A percentile compares a stretch with the other conserved stretches of the same genome.
phyloP scores from a whole-genome alignment of 2,329 filamentous ascomycete species.

The Colletotrichum theobromicola region DNA sequence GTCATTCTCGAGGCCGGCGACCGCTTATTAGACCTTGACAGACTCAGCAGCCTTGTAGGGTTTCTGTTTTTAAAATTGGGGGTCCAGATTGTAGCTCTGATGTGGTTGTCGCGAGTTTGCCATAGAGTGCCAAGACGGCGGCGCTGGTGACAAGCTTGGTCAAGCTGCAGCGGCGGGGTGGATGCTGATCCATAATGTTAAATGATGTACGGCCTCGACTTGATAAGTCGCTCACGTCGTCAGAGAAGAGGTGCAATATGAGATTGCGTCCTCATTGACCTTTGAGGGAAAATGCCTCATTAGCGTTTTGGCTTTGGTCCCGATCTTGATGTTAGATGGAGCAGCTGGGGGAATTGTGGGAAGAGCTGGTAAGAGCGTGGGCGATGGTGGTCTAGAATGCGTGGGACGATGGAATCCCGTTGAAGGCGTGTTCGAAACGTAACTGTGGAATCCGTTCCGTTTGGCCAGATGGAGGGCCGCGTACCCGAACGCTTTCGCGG shows the following conservation, averaged over 20 bases:
- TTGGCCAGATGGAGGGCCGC: not conserved
- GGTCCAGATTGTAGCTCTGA: conserved; percentile 1
- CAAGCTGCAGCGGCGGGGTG: not conserved
- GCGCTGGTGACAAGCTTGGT: not conserved
- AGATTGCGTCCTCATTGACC: not conserved
- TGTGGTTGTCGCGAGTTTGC: not conserved
- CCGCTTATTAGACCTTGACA: not conserved
- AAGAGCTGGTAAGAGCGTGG: not conserved
- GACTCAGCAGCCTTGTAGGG: not conserved
- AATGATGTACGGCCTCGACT: conserved; percentile 1
- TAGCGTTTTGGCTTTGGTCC: not conserved
- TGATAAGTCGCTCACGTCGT: not conserved
- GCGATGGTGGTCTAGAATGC: conserved; percentile 8
- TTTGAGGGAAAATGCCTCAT: conserved; percentile 6
- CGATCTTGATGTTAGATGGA: not conserved
- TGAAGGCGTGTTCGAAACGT: not conserved
- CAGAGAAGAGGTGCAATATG: not conserved
- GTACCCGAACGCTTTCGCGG: not conserved
- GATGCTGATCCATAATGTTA: conserved; percentile 8
- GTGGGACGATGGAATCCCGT: not conserved
- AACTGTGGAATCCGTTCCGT: not conserved
- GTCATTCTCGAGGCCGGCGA: not conserved
- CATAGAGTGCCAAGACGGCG: conserved; percentile 6
- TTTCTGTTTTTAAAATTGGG: conserved; percentile 1
- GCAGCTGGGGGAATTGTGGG: not conserved